phyloP scores from a whole-genome alignment of 2,329 filamentous ascomycete genomes.

The Venturia nashicola region DNA sequence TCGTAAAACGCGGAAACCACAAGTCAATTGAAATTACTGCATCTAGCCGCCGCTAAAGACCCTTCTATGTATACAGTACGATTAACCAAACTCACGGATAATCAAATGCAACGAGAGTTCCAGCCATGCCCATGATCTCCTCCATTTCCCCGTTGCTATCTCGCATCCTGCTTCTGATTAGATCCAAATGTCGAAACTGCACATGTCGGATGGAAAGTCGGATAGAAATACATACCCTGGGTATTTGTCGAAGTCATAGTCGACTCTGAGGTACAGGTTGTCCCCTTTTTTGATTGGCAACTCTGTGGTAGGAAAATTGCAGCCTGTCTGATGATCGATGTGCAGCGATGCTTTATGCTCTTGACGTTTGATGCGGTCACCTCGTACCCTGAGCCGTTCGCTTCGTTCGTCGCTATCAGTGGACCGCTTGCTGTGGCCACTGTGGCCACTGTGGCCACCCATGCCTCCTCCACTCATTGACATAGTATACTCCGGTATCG shows the following conservation, averaged over 20 bases:
- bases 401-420: neutral
- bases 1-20: no score
- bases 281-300: constrained; percentile 4
- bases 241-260: constrained; percentile 7
- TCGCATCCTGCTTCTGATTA: constrained; percentile 4
- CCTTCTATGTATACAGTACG: neutral
- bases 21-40: neutral
- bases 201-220: neutral
- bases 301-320: neutral
- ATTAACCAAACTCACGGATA: neutral
- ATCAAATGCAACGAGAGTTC: constrained; percentile 4
- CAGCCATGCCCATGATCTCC: constrained; percentile 5
- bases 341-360: neutral
- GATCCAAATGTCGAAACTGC: neutral
- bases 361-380: neutral
- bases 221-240: neutral
- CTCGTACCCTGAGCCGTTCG: neutral
- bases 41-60: neutral
- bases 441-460: neutral
- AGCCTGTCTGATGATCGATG: constrained; percentile 3
- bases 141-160: constrained; percentile 5
- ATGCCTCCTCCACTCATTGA: neutral
- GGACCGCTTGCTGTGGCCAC: neutral
- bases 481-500: neutral
- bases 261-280: constrained; percentile 1